Base-by-base conservation (phyloP, 345 rosid species). In the Rubroshorea leprosula region DNA sequence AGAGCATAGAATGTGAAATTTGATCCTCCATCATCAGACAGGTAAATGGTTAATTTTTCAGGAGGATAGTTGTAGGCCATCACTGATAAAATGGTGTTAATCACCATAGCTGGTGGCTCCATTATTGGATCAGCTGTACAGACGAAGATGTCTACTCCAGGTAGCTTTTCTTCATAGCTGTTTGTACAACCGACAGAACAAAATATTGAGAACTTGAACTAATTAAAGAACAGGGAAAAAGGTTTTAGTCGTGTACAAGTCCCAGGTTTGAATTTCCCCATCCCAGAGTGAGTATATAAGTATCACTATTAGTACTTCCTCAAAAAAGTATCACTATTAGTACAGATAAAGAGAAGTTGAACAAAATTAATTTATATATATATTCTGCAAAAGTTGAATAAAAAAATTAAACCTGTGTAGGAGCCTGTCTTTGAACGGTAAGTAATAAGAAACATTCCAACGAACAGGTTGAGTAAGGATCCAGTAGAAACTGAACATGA, bases 51-150 rank as follows among this genome's bases (percentile, higher is more conserved):
- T 16, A 82, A 71, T 62, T 82, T 82, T 17, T 80, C 80, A 0
- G 82, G 59, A 6, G 95, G 87, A 48, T 86, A 86, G 51, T 82
- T 72, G 2, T 73, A 80, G 4, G 89, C 71, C 75, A 76, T 57
- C 5, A 76, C 79, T 4, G 97, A 86, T 62, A 86, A 62, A 11
- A 84, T 70, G 0, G 89, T 89, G 79, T 79, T 86, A 0, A 82
- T 64, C 70, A 81, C 95, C 85, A 89, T 23, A 41, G 58, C 16
- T 20, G 95, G 91, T 50, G 91, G 97, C 78, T 89, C 97, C n/a
- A 80, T 67, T 16, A 20, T 68, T 0, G 89, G 89, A 51, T 83
- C 85, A 9, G 89, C 91, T 16, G 89, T 86, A 85, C 89, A 82
- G 7, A 84, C 80, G 24, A 89, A 86, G 5, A 86, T 52, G 68